phyloP scores from a whole-genome alignment of 1,284 basidiomycete species.

The Tylopilus sp. region DNA sequence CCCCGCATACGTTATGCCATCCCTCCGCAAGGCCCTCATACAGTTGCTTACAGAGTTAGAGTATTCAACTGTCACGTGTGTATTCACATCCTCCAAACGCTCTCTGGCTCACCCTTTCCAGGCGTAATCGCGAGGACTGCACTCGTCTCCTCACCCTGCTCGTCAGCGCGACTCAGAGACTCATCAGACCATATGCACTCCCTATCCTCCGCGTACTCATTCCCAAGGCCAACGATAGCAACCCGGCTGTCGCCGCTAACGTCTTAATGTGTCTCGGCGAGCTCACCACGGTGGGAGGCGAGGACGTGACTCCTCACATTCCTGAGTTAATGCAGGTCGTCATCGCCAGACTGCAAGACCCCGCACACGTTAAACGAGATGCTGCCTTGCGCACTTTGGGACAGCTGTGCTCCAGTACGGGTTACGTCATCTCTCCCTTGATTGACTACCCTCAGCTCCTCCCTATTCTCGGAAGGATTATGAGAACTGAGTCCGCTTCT shows the following conservation, averaged over 20 bases:
- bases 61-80: slow-evolving; percentile 86
- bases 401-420: slow-evolving; percentile 93
- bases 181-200: slow-evolving; percentile 97
- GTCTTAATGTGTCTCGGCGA: slow-evolving; percentile 95
- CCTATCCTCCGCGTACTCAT: slow-evolving; percentile 92
- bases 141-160: slow-evolving; percentile 83
- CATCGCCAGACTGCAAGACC: slow-evolving; percentile 83
- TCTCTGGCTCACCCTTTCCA: slow-evolving; percentile 26
- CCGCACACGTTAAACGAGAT: slow-evolving; percentile 83
- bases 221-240: slow-evolving; percentile 80
- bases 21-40: slow-evolving; percentile 91
- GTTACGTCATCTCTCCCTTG: slow-evolving; percentile 89
- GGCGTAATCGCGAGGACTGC: slow-evolving; percentile 87
- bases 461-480: slow-evolving; percentile 80
- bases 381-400: slow-evolving; percentile 93
- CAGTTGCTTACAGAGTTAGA: slow-evolving; percentile 96
- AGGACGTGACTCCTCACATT: slow-evolving; percentile 82
- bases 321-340: slow-evolving; percentile 88
- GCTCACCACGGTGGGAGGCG: slow-evolving; percentile 88
- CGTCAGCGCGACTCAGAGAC: slow-evolving; percentile 84
- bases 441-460: slow-evolving; percentile 89
- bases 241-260: slow-evolving; percentile 86
- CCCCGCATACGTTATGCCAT: slow-evolving; percentile 98
- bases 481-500: slow-evolving; percentile 78
- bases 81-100: slow-evolving; percentile 9